Conservation (phyloP, 192 early-diverging fungal species). For the Coemansia erecta region DNA sequence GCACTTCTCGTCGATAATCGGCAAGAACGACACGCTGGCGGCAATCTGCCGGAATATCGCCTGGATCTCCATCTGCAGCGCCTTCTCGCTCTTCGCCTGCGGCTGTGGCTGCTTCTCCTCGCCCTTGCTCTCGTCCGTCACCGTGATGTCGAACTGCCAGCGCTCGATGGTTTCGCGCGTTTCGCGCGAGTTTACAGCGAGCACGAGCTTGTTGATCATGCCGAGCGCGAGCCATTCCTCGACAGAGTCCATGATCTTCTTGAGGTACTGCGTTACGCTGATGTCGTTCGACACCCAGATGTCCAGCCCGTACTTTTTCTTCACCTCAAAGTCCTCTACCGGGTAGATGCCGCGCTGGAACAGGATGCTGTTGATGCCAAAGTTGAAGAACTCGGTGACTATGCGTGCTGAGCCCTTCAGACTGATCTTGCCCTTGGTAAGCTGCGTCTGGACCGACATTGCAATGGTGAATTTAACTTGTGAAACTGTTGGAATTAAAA, state of each 20-base stretch:
- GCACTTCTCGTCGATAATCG: slow-evolving; percentile 82
- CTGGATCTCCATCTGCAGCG: slow-evolving; percentile 69
- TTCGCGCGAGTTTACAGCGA: slow-evolving; percentile 83
- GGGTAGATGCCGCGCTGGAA: slow-evolving; percentile 93
- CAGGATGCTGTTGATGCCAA: slow-evolving; percentile 82
- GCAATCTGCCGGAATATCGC: slow-evolving; percentile 92
- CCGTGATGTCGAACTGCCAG: slow-evolving; percentile 91
- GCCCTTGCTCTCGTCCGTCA: slow-evolving; percentile 53
- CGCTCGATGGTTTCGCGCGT: slow-evolving; percentile 82
- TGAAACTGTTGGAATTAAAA: neutral
- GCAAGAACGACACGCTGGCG: slow-evolving; percentile 85
- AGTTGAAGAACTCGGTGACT: slow-evolving; percentile 89
- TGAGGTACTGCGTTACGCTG: slow-evolving; percentile 70
- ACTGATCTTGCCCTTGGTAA: slow-evolving; percentile 67
- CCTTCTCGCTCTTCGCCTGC: slow-evolving; percentile 51
- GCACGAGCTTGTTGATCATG: slow-evolving; percentile 78
- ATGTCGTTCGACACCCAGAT: slow-evolving; percentile 77
- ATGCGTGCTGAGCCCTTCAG: slow-evolving; percentile 82
- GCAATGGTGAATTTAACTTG: neutral
- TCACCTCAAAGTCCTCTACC: slow-evolving; percentile 83
- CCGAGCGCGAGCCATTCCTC: slow-evolving; percentile 75
- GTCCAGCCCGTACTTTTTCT: slow-evolving; percentile 84
- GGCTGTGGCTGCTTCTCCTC: slow-evolving; percentile 24
- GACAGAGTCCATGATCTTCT: slow-evolving; percentile 74
- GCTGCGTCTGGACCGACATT: slow-evolving; percentile 40